These are phyloP conservation scores for Oryza brachyantha DNA, from an alignment of 176 grass and related monocot genomes.

Conservation along the genomic window DNA sequence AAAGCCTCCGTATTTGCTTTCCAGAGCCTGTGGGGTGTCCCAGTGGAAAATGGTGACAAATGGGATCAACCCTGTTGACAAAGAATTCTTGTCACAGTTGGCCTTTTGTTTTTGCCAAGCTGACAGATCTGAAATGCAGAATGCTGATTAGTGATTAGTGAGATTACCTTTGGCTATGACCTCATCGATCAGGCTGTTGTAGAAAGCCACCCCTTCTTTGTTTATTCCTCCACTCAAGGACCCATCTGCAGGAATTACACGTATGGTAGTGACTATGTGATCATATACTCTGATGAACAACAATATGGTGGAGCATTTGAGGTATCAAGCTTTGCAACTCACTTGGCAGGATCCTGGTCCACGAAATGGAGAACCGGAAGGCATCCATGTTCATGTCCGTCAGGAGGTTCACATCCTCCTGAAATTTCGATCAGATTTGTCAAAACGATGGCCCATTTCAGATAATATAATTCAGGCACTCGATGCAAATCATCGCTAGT, in stretches of 20 bases:
- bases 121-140: not conserved
- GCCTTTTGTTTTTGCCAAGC: not conserved
- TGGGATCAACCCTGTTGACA: slow-evolving; percentile 47
- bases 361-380: slow-evolving; percentile 60
- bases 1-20: slow-evolving; percentile 69
- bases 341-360: slow-evolving; percentile 59
- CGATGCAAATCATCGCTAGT: not conserved
- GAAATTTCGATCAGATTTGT: not conserved
- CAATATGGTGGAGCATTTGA: not conserved
- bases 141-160: not conserved
- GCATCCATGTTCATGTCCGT: slow-evolving; percentile 67
- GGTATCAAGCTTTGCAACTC: not conserved
- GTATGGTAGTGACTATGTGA: not conserved
- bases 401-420: slow-evolving; percentile 11
- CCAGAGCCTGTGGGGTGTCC: slow-evolving; percentile 66
- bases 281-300: slow-evolving; percentile 16
- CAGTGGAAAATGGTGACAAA: slow-evolving; percentile 75
- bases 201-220: slow-evolving; percentile 57
- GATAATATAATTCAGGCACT: not conserved
- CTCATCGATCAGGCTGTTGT: slow-evolving; percentile 73
- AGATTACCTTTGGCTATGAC: slow-evolving; percentile 46
- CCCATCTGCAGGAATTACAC: slow-evolving; percentile 38
- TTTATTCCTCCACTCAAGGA: slow-evolving; percentile 62
- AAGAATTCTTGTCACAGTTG: not conserved
- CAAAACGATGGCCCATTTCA: not conserved